Evolutionary conservation across 352 stramenopile genomes (phyloP).

Genomic region (Phytopythium delawarense): DNA sequence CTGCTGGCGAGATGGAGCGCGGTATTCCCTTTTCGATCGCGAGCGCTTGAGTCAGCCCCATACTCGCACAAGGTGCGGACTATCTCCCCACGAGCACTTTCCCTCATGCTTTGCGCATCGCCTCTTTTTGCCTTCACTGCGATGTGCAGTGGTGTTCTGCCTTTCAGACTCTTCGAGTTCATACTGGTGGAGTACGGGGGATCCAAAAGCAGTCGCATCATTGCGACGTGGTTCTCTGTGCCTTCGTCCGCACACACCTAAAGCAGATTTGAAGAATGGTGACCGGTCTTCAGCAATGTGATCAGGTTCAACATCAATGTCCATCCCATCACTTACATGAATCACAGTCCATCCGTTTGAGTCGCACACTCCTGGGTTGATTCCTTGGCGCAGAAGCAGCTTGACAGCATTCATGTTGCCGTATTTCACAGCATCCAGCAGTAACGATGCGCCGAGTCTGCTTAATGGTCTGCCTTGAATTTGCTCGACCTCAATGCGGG

Average conservation of each 20-base stretch:
- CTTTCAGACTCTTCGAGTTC: slow-evolving; percentile 42
- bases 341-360: slow-evolving; percentile 55
- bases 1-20: slow-evolving; percentile 38
- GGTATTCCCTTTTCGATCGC: slow-evolving; percentile 31
- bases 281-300: background rate
- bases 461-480: background rate
- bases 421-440: slow-evolving; percentile 51
- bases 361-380: slow-evolving; percentile 34
- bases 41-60: slow-evolving; percentile 30
- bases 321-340: slow-evolving; percentile 29
- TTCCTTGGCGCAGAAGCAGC: slow-evolving; percentile 36
- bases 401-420: slow-evolving; percentile 32
- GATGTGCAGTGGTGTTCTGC: slow-evolving; percentile 50
- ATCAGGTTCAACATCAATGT: background rate
- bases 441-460: slow-evolving; percentile 10
- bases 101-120: background rate
- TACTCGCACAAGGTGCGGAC: slow-evolving; percentile 19
- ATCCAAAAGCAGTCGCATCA: slow-evolving; percentile 34
- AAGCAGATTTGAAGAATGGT: background rate
- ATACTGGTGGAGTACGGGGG: slow-evolving; percentile 16
- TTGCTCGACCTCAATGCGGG: slow-evolving; percentile 30
- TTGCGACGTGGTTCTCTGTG: slow-evolving; percentile 23
- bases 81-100: slow-evolving; percentile 17
- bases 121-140: slow-evolving; percentile 14
- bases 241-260: slow-evolving; percentile 48